Base-by-base conservation (phyloP, 805 yeast species). In the Millerozyma miso region DNA sequence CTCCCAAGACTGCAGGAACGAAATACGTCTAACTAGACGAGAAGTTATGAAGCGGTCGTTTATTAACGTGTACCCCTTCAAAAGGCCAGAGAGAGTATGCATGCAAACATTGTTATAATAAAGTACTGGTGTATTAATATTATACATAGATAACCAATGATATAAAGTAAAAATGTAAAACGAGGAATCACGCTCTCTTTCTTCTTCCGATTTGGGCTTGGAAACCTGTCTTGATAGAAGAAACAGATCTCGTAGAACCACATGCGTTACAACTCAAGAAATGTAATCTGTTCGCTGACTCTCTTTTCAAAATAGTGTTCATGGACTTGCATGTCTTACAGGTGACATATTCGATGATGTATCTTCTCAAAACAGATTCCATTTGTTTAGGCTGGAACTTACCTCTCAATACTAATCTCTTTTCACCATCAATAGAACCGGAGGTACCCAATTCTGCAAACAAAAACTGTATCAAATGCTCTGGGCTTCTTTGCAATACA, bases 361-460 rank as follows among this genome's bases (percentile, higher is more conserved):
- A 93, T 70, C 97, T 81, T 77, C 98, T 85, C 70, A 93, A 77
- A 50, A 93, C 96, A 52, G 89, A 85, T 72, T 93, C 99, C 78
- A 93, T 83, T 69, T 90, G 97, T 71, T 91, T 93, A 56, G 96
- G 96, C 73, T 86, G 95, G 77, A 89, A 93, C 69, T 95, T 87
- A 76, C 99, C 99, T 76, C 88, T 93, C 67, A 93, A 91, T 50
- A 93, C 89, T 65, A 93, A 80, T 70, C 99, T 85, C 76, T 89
- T 88, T 68, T 88, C 91, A 66, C 98, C 99, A 71, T 93, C 99
- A 47, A 93, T 91, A 43, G 97, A 90, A 62, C 99, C 99, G 2
- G 98, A 88, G 16, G 99, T 93, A 83, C 99, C 99, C 79, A 93
- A 77, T 74, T 93, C 99, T 1, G 98, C 97, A 71, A 93, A 93